Base-by-base conservation (phyloP, 371 early-diverging fungal genomes). In the Coemansia sp. region DNA sequence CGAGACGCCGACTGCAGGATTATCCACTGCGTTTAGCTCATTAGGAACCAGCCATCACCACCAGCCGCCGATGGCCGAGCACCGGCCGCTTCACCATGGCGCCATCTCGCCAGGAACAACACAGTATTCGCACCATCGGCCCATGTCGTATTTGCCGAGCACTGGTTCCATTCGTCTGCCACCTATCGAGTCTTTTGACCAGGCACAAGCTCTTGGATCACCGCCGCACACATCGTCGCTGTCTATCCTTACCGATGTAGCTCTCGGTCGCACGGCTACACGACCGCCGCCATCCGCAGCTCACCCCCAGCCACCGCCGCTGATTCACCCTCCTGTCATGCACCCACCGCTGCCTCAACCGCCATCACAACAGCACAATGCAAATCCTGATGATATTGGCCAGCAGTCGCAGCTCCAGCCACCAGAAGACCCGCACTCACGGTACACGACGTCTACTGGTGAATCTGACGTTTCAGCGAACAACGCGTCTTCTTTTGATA, bases 171-270 rank as follows among this genome's bases (percentile, higher is more conserved):
- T 77, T 39, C 73, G 78, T 0, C 55, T 77, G 11, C 78, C 78
- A 55, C 78, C 78, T 0, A 77, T 77, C 2, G 60, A 65, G 16
- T 77, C 78, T 11, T 68, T 77, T 7, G 78, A 75, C 67, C 71
- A 67, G 4, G 64, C 68, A n/a, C 72, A 59, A 18, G 40, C 56
- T 16, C 65, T 48, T 7, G 47, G 30, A 3, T 55, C 64, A 1
- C 57, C 71, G 7, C 50, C 63, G n/a, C 21, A 37, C 21, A 47
- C 72, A 0, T 62, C 68, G 21, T 64, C 72, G 20, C 61, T 72
- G n/a, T 53, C 72, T 0, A 64, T 72, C 5, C 64, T 72, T 6
- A 72, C 72, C 9, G 72, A 72, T 20, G 68, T 68, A 2, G 72
- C 72, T 16, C 65, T 72, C 0, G 55, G 68, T 20, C 71, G 62